A percentile compares a stretch with the other conserved stretches of the same genome.
phyloP scores from a whole-genome alignment of 139 green algal species.

The Asterochloris erici region DNA sequence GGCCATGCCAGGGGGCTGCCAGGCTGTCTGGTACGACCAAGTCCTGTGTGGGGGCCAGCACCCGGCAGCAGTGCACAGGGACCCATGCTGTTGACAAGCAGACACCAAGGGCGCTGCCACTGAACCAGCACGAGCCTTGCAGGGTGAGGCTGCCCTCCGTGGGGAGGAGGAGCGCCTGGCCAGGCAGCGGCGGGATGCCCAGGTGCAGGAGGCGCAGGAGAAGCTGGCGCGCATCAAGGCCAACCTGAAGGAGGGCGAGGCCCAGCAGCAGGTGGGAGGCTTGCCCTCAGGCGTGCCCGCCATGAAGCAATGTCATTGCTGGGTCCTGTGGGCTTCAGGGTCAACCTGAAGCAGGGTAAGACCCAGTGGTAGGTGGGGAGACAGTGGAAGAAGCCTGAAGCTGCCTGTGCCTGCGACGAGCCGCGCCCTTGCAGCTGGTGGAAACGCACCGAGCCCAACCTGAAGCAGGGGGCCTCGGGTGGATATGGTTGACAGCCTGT shows the following conservation, averaged over 20 bases:
- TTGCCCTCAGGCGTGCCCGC: not conserved
- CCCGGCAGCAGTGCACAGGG: too few relatives aligned
- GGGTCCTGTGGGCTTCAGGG: not conserved
- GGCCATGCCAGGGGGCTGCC: too few relatives aligned
- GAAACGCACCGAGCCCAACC: too few relatives aligned
- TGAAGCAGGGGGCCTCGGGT: too few relatives aligned
- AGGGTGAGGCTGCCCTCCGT: constrained; percentile 11
- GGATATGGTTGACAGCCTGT: too few relatives aligned
- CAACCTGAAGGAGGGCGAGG: constrained; percentile 26
- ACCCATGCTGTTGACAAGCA: too few relatives aligned
- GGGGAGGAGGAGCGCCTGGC: constrained; percentile 7
- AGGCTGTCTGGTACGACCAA: too few relatives aligned
- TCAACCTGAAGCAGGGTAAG: not conserved
- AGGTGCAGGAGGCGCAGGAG: constrained; percentile 15
- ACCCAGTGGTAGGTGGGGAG: not conserved
- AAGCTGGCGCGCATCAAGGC: constrained; percentile 35
- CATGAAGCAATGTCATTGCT: not conserved
- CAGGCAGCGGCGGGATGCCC: constrained; percentile 13
- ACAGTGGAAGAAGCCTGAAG: too few relatives aligned
- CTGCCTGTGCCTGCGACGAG: too few relatives aligned
- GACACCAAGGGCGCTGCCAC: too few relatives aligned
- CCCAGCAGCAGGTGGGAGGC: constrained; percentile 24
- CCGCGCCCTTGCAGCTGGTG: too few relatives aligned
- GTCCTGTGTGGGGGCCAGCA: too few relatives aligned
- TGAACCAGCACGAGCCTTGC: not conserved